These are phyloP conservation scores for Blastosporella zonata DNA, from an alignment of 1,284 basidiomycete species.

Conservation along the genomic window DNA sequence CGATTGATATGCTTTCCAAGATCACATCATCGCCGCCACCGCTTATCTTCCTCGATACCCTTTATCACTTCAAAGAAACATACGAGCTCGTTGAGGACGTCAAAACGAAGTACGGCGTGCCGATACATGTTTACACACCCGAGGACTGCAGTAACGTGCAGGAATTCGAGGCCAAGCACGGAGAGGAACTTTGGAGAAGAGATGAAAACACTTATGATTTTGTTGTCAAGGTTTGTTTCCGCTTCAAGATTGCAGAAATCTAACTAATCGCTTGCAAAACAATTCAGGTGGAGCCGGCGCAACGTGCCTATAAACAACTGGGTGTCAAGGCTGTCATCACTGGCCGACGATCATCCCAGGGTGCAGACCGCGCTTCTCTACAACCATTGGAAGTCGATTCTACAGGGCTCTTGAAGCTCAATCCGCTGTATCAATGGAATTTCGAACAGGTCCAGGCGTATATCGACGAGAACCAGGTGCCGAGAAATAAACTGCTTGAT, in stretches of 20 bases:
- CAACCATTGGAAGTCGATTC: slow-evolving; percentile 89
- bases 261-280: neutral
- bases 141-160: slow-evolving; percentile 63
- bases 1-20: slow-evolving; percentile 90
- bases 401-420: slow-evolving; percentile 92
- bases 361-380: slow-evolving; percentile 80
- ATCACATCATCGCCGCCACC: slow-evolving; percentile 63
- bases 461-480: slow-evolving; percentile 81
- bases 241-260: neutral
- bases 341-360: slow-evolving; percentile 90
- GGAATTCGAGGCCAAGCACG: slow-evolving; percentile 84
- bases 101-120: slow-evolving; percentile 70
- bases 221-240: slow-evolving; percentile 74
- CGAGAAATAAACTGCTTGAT: slow-evolving; percentile 85
- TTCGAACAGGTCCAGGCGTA: slow-evolving; percentile 88
- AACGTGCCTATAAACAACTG: slow-evolving; percentile 82
- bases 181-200: slow-evolving; percentile 83
- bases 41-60: slow-evolving; percentile 91
- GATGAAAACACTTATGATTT: slow-evolving; percentile 93
- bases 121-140: slow-evolving; percentile 81
- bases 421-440: slow-evolving; percentile 90
- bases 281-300: slow-evolving; percentile 87
- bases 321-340: slow-evolving; percentile 90
- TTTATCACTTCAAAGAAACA: slow-evolving; percentile 96
- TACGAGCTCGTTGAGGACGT: slow-evolving; percentile 84